These are phyloP conservation scores for Lichtheimia ramosa DNA, from an alignment of 371 early-diverging fungal species.

Conservation along the genomic window DNA sequence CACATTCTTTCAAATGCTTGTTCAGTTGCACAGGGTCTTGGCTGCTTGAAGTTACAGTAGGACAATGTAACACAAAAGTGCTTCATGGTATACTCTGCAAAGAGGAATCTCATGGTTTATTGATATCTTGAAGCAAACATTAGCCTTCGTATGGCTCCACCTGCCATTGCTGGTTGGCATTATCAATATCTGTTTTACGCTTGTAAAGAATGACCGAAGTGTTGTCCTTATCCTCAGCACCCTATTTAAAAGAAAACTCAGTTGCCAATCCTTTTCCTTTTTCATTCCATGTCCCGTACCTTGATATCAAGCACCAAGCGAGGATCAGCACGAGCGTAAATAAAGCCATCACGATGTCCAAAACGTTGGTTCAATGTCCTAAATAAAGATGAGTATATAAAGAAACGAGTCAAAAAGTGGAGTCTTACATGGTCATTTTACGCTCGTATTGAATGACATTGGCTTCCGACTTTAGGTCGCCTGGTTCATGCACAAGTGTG, in stretches of 20 bases:
- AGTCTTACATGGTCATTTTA: slow-evolving; percentile 42
- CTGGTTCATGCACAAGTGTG: slow-evolving; percentile 8
- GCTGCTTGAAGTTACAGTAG: too few species aligned
- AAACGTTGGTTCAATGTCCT: slow-evolving; percentile 51
- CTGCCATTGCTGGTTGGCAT: slow-evolving; percentile 16
- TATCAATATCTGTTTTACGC: slow-evolving; percentile 8
- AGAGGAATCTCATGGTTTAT: too few species aligned
- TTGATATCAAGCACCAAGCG: slow-evolving; percentile 40
- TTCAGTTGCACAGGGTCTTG: too few species aligned
- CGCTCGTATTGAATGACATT: slow-evolving; percentile 36
- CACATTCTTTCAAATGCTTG: too few species aligned
- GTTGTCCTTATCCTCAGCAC: slow-evolving; percentile 9
- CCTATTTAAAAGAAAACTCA: slow-evolving; percentile 7
- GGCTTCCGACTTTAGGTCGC: slow-evolving; percentile 31
- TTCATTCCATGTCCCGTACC: slow-evolving; percentile 11
- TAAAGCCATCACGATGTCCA: slow-evolving; percentile 40
- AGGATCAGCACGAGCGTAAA: slow-evolving; percentile 42
- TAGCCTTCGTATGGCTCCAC: slow-evolving; percentile 13
- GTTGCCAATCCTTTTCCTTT: neutral
- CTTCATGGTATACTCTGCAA: too few species aligned
- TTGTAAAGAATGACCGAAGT: slow-evolving; percentile 15
- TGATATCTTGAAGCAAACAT: neutral
- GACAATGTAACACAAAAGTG: too few species aligned
- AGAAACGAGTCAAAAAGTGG: neutral
- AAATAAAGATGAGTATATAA: neutral